These are phyloP conservation scores for Cyclotella atomus DNA, from an alignment of 108 stramenopile species.

Conservation along the genomic window DNA sequence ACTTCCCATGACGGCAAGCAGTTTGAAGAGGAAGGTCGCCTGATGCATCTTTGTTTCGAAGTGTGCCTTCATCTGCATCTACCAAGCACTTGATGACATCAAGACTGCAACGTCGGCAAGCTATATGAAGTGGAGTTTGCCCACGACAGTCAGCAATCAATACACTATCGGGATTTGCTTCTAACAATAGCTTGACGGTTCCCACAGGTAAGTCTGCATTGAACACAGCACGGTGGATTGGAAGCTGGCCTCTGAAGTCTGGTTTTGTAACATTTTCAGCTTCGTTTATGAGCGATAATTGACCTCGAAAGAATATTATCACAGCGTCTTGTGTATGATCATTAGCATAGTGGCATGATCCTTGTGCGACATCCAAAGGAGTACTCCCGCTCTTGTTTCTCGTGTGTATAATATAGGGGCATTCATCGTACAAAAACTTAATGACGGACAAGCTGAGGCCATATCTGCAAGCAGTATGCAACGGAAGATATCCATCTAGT, in stretches of 20 bases:
- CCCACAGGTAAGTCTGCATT: background rate
- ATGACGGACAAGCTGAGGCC: background rate
- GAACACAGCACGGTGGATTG: background rate
- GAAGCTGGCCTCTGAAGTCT: background rate
- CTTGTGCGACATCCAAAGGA: background rate
- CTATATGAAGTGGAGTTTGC: background rate
- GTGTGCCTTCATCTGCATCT: background rate
- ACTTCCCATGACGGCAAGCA: background rate
- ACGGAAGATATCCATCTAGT: background rate
- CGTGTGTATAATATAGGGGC: background rate
- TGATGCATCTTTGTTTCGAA: background rate
- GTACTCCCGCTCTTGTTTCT: background rate
- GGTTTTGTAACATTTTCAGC: background rate
- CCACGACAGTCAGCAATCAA: background rate
- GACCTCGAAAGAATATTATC: background rate
- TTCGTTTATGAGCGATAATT: background rate
- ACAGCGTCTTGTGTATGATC: background rate
- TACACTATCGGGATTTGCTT: background rate
- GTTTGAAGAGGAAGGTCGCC: background rate
- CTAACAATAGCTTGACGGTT: background rate
- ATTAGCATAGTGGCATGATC: background rate
- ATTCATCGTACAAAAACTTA: background rate
- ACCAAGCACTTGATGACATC: conserved; percentile 4
- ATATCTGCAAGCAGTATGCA: background rate
- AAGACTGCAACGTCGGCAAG: background rate